Evolutionary conservation across 1,284 basidiomycete species (phyloP), one percentile per base, ranked within the genome.

Genomic region (Pseudozyma pruni): DNA sequence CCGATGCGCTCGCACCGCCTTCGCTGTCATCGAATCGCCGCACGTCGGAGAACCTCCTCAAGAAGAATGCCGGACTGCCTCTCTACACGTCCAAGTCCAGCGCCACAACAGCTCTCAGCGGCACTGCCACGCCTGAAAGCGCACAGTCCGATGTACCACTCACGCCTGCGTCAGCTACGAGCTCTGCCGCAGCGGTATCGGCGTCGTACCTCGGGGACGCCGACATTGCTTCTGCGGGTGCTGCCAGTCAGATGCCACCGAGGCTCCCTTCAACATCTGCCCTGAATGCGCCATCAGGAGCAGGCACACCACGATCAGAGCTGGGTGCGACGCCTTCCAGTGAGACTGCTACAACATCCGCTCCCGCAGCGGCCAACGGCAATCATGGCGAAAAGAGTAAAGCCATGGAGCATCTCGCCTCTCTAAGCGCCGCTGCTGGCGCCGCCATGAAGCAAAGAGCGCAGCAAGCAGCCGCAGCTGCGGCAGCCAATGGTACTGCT

Each of bases 341-440:
- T 23, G 43, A 47, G 29, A 44, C 46, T 22, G 33, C 40, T 8
- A 25, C 20, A 20, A n/a, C 40, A 20, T 3, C 35, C n/a, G 22
- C 32, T 25, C 22, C 35, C 13, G 22, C 39, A 11, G 13, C 51
- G 9, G 13, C 35, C 20, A 33, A 45, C 16, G 43, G 8, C 27
- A 53, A 25, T 19, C 8, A 55, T 8, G 42, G 46, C 35, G 61
- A 71, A 17, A 67, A 67, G 52, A 72, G 70, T 52, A 72, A 72
- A 45, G 70, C 70, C 8, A 59, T 72, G 55, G 61, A 74, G 38
- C 72, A 70, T 29, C 57, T 74, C 11, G 60, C 72, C 17, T 76
- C 74, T 6, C 68, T 76, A 32, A 76, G 61, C 29, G 72, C 69
- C 6, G 72, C 74, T 9, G 63, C 72, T 31, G 72, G 72, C 16